Evolutionary conservation across 495 filamentous ascomycete species (phyloP).

Genomic region (Choiromyces venosus): DNA sequence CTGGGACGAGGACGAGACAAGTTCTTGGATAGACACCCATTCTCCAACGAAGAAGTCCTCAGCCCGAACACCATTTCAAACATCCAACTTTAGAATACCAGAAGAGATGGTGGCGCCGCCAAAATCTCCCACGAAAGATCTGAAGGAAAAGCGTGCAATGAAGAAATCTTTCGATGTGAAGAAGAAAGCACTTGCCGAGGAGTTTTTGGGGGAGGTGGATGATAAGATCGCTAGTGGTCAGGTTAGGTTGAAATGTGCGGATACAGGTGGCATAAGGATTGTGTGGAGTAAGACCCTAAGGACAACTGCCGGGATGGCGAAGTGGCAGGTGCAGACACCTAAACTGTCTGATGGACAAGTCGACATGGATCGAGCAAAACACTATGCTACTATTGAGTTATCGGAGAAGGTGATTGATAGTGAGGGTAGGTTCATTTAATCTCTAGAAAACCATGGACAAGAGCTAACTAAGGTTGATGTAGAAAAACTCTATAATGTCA

Average conservation of each 20-base stretch:
- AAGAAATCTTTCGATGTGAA: constrained; percentile 61
- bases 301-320: constrained; percentile 81
- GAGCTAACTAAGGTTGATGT: constrained; percentile 12
- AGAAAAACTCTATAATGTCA: constrained; percentile 71
- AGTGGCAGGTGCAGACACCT: constrained; percentile 63
- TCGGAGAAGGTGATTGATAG: constrained; percentile 78
- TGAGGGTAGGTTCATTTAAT: constrained; percentile 43
- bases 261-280: constrained; percentile 71
- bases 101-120: constrained; percentile 3
- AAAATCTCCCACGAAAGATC: constrained; percentile 46
- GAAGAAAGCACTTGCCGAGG: constrained; percentile 61
- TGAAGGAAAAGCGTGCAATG: constrained; percentile 48
- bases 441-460: neutral
- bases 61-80: constrained; percentile 40
- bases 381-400: constrained; percentile 77
- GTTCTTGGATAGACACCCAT: constrained; percentile 73
- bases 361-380: constrained; percentile 44
- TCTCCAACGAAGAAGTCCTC: constrained; percentile 61
- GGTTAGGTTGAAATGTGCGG: constrained; percentile 54
- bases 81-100: constrained; percentile 7
- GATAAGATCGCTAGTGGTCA: constrained; percentile 56
- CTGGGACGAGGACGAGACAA: constrained; percentile 69
- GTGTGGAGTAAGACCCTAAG: constrained; percentile 79
- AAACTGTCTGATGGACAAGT: constrained; percentile 38
- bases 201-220: constrained; percentile 73